Conservation (phyloP, 306 rosid species). For the Bauhinia variegata region DNA sequence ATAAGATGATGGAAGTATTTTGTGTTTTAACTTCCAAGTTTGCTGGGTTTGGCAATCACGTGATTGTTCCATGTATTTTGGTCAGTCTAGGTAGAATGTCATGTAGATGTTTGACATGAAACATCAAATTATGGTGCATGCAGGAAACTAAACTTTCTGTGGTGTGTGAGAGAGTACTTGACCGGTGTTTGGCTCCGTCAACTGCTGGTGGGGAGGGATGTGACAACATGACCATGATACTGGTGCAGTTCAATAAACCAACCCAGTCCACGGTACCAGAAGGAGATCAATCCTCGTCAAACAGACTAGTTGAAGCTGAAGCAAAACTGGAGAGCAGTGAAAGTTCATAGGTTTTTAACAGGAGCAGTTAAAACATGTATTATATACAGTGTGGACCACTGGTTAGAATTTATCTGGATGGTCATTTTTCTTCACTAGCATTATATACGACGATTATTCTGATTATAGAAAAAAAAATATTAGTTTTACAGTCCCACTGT, state of each 20-base stretch:
- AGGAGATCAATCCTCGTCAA: constrained; percentile 52
- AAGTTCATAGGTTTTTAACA: constrained; percentile 34
- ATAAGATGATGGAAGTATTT: constrained; percentile 7
- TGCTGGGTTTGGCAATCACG: not conserved
- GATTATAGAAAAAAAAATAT: constrained; percentile 17
- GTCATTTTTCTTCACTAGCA: constrained; percentile 21
- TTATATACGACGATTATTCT: constrained; percentile 11
- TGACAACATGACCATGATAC: constrained; percentile 96
- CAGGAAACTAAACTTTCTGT: constrained; percentile 81
- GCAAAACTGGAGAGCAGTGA: constrained; percentile 37
- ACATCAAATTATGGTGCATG: constrained; percentile 28
- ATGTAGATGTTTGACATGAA: constrained; percentile 9
- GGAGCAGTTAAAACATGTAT: constrained; percentile 32
- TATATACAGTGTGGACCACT: constrained; percentile 33
- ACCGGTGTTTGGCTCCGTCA: constrained; percentile 90
- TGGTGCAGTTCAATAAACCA: constrained; percentile 85
- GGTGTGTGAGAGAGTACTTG: constrained; percentile 83
- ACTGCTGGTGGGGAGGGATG: constrained; percentile 86
- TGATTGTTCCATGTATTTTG: constrained; percentile 9
- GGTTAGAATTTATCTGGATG: constrained; percentile 28
- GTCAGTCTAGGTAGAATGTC: not conserved
- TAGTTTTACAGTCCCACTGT: not conserved
- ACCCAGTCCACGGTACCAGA: constrained; percentile 39
- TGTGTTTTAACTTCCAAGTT: not conserved
- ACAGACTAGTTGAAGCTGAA: constrained; percentile 45